These are phyloP conservation scores for Chalara sp. DNA, from an alignment of 2,329 filamentous ascomycete genomes.

Conservation along the genomic window DNA sequence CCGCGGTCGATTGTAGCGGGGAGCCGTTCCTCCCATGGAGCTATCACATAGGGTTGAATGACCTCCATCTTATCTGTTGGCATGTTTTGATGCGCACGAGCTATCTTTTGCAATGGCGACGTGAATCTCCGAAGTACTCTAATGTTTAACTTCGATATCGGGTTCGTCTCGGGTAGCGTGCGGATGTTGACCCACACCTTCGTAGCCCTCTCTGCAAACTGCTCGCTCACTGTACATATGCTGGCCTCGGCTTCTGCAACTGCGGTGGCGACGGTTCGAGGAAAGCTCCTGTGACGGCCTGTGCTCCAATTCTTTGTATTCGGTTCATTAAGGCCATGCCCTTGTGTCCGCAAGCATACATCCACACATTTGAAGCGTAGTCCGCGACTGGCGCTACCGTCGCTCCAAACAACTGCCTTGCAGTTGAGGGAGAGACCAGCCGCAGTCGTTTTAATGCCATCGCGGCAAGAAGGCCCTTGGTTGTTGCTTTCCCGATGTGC, in stretches of 20 bases:
- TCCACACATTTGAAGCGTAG: slow-evolving; percentile 19
- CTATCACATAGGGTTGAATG: background rate
- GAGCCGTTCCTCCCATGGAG: no score
- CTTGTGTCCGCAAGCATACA: slow-evolving; percentile 14
- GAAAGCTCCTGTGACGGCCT: slow-evolving; percentile 21
- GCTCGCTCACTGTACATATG: slow-evolving; percentile 13
- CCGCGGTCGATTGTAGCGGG: no score
- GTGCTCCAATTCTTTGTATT: slow-evolving; percentile 19
- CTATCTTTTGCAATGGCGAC: slow-evolving; percentile 3
- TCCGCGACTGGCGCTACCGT: slow-evolving; percentile 6
- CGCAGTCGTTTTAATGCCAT: slow-evolving; percentile 12
- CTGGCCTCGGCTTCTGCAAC: slow-evolving; percentile 20
- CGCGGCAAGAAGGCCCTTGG: slow-evolving; percentile 17
- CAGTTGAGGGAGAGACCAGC: slow-evolving; percentile 15
- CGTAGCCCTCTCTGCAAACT: slow-evolving; percentile 14
- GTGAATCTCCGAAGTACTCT: background rate
- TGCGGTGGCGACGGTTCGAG: slow-evolving; percentile 18
- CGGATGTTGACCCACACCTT: slow-evolving; percentile 4
- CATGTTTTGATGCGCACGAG: slow-evolving; percentile 1
- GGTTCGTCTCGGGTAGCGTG: slow-evolving; percentile 21
- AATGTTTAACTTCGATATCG: background rate
- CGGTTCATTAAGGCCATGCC: slow-evolving; percentile 8
- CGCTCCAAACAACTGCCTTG: slow-evolving; percentile 18
- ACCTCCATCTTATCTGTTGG: slow-evolving; percentile 2
- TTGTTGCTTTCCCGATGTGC: slow-evolving; percentile 17